Evolutionary conservation across 768 basidiomycete genomes (phyloP), one percentile per base, ranked within the genome.

Genomic region (Epithele typhae): DNA sequence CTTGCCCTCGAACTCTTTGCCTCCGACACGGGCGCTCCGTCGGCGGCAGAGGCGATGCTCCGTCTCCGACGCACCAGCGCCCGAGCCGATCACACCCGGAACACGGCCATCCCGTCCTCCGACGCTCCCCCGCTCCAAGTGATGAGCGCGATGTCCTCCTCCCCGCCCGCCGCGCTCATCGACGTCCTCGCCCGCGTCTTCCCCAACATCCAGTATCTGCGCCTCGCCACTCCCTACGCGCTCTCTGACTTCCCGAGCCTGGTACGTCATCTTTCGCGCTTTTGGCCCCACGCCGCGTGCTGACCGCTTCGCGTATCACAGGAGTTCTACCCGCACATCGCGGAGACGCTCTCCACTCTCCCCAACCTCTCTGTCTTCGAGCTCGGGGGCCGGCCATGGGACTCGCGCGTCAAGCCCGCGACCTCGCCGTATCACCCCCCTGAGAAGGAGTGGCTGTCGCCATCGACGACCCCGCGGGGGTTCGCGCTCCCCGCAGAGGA

Each of bases 381-480:
- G 60, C 76, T 89, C 23, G 82, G 76, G 38, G 87, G 87, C 25
- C 78, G 88, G 66, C 83, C 82, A 53, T 89, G 86, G 84, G 72
- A 75, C 39, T 80, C 78, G 5, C 71, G 74, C n/a, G 70, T 65
- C 37, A 69, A 65, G 48, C 19, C 30, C 12, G 21, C 51, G 33
- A 25, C 43, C 24, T 40, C 40, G n/a, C 23, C 39, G n/a, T 24
- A 19, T 3, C 17, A 40, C 41, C 12, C 38, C 19, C 19, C 42
- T 5, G 54, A 46, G 52, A 60, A 57, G 48, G 61, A 60, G 46
- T 63, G 61, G 61, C 43, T 60, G 22, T 63, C 61, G 17, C 61
- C 61, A 12, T 59, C 59, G 7, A 59, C 59, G 21, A 57, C 53
- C n/a, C 59, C 61, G 17, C 57, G 59, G 25, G 43, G 51, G 18